phyloP scores from a whole-genome alignment of 306 rosid genomes.

The Pterocarpus santalinus region DNA sequence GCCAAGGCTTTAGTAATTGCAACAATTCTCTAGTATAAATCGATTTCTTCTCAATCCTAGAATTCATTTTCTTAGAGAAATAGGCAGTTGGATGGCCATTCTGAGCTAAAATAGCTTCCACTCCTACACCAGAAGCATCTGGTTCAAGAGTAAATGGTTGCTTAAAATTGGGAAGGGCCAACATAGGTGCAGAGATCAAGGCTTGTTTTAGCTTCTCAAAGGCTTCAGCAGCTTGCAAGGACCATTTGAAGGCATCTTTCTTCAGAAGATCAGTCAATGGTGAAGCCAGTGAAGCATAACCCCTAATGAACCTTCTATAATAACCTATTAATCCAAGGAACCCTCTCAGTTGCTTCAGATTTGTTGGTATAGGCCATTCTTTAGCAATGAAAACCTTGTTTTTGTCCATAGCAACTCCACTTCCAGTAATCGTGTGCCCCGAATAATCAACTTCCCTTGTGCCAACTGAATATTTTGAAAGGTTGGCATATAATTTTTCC shows the following conservation, averaged over 20 bases:
- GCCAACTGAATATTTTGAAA: not conserved
- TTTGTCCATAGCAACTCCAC: not conserved
- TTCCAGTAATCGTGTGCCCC: not conserved
- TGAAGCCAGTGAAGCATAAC: not conserved
- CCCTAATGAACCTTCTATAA: not conserved
- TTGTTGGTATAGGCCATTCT: not conserved
- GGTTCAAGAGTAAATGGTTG: not conserved
- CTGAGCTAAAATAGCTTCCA: not conserved
- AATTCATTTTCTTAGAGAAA: not conserved
- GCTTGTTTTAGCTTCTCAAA: not conserved
- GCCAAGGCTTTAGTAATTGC: not conserved
- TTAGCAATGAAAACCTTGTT: accelerated
- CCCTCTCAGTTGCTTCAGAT: not conserved
- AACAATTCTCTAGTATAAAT: not conserved
- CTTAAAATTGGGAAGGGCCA: not conserved
- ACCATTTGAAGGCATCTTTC: not conserved
- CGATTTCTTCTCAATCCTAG: not conserved
- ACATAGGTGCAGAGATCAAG: too few species aligned
- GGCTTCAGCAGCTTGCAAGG: not conserved
- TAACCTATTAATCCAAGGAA: not conserved
- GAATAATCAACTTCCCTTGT: not conserved
- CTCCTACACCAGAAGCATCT: not conserved
- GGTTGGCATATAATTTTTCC: not conserved
- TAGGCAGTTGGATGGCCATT: not conserved
- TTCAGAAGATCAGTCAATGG: not conserved